Conservation (phyloP, 208 protist genomes). For the Borovskyia barvae region DNA sequence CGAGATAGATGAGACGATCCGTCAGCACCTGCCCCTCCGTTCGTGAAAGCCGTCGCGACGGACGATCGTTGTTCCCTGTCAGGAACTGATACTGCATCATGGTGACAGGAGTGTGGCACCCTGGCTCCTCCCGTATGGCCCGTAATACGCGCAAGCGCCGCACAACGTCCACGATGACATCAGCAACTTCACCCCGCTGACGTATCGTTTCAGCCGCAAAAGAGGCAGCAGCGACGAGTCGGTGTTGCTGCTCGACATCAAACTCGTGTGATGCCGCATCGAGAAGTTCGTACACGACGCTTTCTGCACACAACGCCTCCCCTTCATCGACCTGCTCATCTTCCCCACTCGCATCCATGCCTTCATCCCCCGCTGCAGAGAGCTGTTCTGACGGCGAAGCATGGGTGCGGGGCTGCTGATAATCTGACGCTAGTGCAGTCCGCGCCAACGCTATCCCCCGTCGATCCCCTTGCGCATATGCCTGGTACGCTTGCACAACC, state of each 20-base stretch:
- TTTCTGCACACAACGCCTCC: conserved; percentile 11
- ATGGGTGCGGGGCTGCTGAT: no score
- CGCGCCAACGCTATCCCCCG: conserved; percentile 26
- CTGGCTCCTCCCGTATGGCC: conserved; percentile 24
- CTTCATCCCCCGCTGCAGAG: no score
- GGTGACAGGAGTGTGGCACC: conserved; percentile 27
- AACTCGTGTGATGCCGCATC: conserved; percentile 37
- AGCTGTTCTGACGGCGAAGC: no score
- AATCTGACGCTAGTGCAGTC: conserved; percentile 2
- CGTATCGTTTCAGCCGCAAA: conserved; percentile 30
- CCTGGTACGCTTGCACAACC: conserved; percentile 27
- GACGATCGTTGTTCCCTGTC: conserved; percentile 11
- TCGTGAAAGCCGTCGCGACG: conserved; percentile 11
- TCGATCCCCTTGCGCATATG: conserved; percentile 21
- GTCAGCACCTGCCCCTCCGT: conserved; percentile 36
- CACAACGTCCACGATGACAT: conserved; percentile 36
- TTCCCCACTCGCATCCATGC: not conserved
- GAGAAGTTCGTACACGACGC: conserved; percentile 30
- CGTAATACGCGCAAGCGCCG: conserved; percentile 36
- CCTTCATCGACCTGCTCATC: not conserved
- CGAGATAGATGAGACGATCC: conserved; percentile 31
- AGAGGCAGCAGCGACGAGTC: conserved; percentile 35
- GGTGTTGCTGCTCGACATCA: conserved; percentile 38
- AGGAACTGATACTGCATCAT: conserved; percentile 21
- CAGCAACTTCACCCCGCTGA: conserved; percentile 14